phyloP scores from a whole-genome alignment of 2,329 filamentous ascomycete species.

The Penicillium occitanis region DNA sequence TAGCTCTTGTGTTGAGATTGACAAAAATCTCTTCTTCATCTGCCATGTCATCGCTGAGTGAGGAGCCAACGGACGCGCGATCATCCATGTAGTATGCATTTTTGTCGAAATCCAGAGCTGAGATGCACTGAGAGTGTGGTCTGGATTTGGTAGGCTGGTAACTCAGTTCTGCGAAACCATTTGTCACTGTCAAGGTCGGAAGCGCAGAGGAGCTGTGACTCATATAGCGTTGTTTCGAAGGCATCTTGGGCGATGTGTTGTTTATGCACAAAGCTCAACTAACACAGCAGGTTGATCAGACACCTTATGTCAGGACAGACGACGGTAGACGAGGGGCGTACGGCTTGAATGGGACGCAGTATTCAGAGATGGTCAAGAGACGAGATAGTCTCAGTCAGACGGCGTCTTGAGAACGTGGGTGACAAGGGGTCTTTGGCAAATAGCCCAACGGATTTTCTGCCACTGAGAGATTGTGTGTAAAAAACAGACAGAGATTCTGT shows the following conservation, averaged over 20 bases:
- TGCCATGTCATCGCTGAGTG: conserved; percentile 19
- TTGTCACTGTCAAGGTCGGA: not conserved
- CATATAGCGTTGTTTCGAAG: conserved; percentile 5
- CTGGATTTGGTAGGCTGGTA: not conserved
- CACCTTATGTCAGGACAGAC: not conserved
- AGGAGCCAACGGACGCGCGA: conserved; percentile 4
- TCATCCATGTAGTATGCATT: conserved; percentile 13
- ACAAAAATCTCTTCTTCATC: conserved; percentile 33
- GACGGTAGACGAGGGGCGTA: too few relatives aligned
- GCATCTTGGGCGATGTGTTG: not conserved
- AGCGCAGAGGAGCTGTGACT: conserved; percentile 15
- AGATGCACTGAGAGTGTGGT: conserved; percentile 5
- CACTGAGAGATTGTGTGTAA: not conserved
- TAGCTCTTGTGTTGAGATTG: conserved; percentile 30
- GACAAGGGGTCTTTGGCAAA: not conserved
- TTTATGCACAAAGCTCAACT: not conserved
- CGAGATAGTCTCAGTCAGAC: not conserved
- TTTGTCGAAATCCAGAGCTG: conserved; percentile 1
- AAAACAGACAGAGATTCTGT: not conserved
- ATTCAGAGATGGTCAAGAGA: not conserved
- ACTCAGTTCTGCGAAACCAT: not conserved
- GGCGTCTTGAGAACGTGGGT: not conserved
- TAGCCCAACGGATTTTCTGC: not conserved
- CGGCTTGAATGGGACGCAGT: not conserved
- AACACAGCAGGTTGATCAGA: not conserved